Percentiles rank a stretch among this genome's conserved stretches.
Conservation (phyloP, 768 basidiomycete genomes). For the Phlegmacium glaucopus region DNA sequence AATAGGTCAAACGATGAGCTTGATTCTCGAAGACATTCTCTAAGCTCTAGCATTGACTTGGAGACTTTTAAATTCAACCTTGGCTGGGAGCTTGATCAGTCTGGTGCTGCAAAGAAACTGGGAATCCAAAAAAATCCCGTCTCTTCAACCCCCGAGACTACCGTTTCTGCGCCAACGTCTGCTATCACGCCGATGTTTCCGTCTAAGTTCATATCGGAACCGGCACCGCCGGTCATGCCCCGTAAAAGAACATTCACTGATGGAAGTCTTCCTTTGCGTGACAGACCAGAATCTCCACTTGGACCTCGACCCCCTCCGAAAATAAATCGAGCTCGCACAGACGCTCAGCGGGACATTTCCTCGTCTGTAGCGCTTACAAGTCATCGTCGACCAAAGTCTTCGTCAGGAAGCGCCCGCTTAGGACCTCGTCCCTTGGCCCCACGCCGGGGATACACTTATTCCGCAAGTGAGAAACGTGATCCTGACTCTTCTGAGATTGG, state of each 20-base stretch:
- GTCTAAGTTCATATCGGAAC: constrained; percentile 12
- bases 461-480: constrained; percentile 14
- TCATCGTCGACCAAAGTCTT: constrained; percentile 18
- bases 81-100: constrained; percentile 36
- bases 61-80: constrained; percentile 32
- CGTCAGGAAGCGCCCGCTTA: constrained; percentile 18
- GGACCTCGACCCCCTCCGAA: constrained; percentile 9
- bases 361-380: background rate
- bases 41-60: constrained; percentile 16
- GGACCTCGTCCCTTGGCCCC: constrained; percentile 31
- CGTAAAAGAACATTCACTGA: constrained; percentile 15
- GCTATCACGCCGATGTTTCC: constrained; percentile 13
- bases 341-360: background rate
- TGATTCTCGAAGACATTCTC: constrained; percentile 10
- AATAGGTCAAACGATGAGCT: constrained; percentile 45
- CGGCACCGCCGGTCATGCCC: constrained; percentile 6
- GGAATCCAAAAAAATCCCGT: constrained; percentile 20
- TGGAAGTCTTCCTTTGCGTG: constrained; percentile 8
- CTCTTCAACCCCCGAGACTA: constrained; percentile 10
- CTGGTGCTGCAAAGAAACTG: constrained; percentile 26
- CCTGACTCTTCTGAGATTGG: constrained; percentile 4
- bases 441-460: constrained; percentile 36
- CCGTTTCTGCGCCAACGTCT: background rate
- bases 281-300: constrained; percentile 8
- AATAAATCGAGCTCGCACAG: constrained; percentile 20